Base-by-base conservation (phyloP, 208 protist species). In the Tritrichomonas foetus region DNA sequence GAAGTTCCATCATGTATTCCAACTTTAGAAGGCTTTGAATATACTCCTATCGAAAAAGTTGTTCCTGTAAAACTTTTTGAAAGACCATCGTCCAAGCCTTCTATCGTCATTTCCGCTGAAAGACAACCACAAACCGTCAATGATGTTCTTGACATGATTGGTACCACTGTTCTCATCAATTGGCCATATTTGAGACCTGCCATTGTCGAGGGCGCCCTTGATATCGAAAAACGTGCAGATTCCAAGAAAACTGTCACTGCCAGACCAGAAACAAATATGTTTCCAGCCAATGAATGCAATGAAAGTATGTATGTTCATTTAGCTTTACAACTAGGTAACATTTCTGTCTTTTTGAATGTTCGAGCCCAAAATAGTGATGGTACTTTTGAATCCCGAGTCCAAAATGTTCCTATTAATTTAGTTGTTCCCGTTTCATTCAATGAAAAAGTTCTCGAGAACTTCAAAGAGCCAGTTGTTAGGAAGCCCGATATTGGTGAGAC, bases 31-130 rank as follows among this genome's bases (percentile, higher is more conserved):
- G 30, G 8, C 5, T 39, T 57, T 1, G 5, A n/a, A 20, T 61
- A 41, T 27, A 89, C 41, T 0, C 3, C 39, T 47, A 27, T 39
- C 11, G 44, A 16, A 39, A 0, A 36, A 13, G 47, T 39, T 61
- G 78, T 89, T 61, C 78, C 78, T 39, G 47, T 89, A 20, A 53
- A 89, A 89, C 33, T 89, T 20, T 89, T 89, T 47, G 78, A 57
- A 89, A 25, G 33, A 5, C 47, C 20, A 53, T 39, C 47, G 11
- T 27, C 3, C 9, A 22, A 89, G 33, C 47, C 78, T 33, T 89
- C 78, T 14, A 14, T 89, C 11, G 78, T 89, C 9, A 61, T 89
- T 27, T 33, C 53, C n/a, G 27, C 39, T 39, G 1, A 57, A 57
- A 61, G 30, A 22, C 0, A 39, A 13, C 14, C 33, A 20, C 41